Percentiles rank a stretch among this genome's conserved stretches.
Conservation (phyloP, 192 early-diverging fungal species). For the Coemansia sp. region DNA sequence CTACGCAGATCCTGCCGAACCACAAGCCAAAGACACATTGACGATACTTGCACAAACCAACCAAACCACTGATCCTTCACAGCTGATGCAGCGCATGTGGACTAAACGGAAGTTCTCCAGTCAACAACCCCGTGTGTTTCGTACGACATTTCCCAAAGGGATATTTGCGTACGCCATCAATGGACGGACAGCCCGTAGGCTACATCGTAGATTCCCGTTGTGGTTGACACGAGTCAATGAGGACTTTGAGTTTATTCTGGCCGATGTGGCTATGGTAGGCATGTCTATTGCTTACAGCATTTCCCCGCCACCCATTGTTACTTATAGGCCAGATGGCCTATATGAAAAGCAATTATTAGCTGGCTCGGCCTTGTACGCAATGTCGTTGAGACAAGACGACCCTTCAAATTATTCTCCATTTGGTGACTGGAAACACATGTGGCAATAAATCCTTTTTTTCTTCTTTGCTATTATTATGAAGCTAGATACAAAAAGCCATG, state of each 20-base stretch:
- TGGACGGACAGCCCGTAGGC: conserved; percentile 12
- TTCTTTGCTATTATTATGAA: background rate
- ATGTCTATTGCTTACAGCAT: conserved; percentile 18
- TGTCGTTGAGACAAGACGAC: conserved; percentile 20
- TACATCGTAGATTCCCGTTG: conserved; percentile 9
- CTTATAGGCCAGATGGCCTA: background rate
- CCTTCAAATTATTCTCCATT: conserved; percentile 21
- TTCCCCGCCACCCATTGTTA: conserved; percentile 26
- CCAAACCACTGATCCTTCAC: background rate
- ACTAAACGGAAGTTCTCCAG: conserved; percentile 9
- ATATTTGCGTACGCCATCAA: conserved; percentile 25
- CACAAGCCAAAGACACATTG: background rate
- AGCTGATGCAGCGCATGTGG: conserved; percentile 14
- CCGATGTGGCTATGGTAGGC: conserved; percentile 22
- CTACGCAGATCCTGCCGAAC: conserved; percentile 18
- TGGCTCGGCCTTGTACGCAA: conserved; percentile 14
- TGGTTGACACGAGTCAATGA: conserved; percentile 13
- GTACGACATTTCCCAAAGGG: conserved; percentile 19
- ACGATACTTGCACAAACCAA: conserved; percentile 6
- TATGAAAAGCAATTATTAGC: conserved; percentile 11
- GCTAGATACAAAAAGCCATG: background rate
- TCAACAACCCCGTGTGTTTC: conserved; percentile 6
- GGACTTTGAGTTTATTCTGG: conserved; percentile 30
- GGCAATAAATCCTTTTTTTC: conserved; percentile 8
- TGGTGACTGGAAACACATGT: conserved; percentile 14